Evolutionary conservation across 2,329 filamentous ascomycete species (phyloP).

Genomic region (Chrysoporthe austroafricana): DNA sequence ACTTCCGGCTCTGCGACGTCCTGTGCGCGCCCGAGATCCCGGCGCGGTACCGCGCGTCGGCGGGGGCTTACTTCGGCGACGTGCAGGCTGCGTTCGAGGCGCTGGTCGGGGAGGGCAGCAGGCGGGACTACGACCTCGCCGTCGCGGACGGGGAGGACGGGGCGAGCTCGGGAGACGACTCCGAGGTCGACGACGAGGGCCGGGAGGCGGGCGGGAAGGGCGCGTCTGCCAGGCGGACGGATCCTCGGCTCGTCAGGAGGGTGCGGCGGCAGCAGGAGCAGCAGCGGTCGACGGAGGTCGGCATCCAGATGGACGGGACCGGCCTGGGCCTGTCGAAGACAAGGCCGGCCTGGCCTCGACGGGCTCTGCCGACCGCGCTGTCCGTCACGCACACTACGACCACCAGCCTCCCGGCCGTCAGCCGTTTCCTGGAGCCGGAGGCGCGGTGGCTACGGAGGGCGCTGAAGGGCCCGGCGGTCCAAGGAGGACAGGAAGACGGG

Average conservation of each 20-base stretch:
- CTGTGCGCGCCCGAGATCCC: conserved; percentile 50
- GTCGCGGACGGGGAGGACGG: conserved; percentile 46
- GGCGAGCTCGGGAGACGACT: conserved; percentile 53
- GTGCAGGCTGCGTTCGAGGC: conserved; percentile 52
- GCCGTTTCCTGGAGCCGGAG: conserved; percentile 10
- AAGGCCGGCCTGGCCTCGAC: not conserved
- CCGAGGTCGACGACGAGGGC: conserved; percentile 42
- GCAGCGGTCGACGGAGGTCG: conserved; percentile 33
- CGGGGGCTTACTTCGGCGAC: conserved; percentile 45
- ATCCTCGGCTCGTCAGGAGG: not conserved
- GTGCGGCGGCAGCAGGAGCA: conserved; percentile 22
- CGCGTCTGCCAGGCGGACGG: not conserved
- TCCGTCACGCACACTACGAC: conserved; percentile 11
- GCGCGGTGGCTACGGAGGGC: not conserved
- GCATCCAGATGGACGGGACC: conserved; percentile 39
- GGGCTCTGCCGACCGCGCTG: not conserved
- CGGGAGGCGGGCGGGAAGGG: not conserved
- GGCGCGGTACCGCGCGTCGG: conserved; percentile 42
- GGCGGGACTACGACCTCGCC: conserved; percentile 46
- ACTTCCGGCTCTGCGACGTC: conserved; percentile 48
- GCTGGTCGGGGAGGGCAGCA: conserved; percentile 48
- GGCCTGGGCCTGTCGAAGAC: not conserved
- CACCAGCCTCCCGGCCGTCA: conserved; percentile 15
- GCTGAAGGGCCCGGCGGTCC: not conserved
- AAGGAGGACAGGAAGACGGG: conserved; percentile 48